These are phyloP conservation scores for Rossbeevera mucosa DNA, from an alignment of 768 basidiomycete genomes.

Conservation along the genomic window DNA sequence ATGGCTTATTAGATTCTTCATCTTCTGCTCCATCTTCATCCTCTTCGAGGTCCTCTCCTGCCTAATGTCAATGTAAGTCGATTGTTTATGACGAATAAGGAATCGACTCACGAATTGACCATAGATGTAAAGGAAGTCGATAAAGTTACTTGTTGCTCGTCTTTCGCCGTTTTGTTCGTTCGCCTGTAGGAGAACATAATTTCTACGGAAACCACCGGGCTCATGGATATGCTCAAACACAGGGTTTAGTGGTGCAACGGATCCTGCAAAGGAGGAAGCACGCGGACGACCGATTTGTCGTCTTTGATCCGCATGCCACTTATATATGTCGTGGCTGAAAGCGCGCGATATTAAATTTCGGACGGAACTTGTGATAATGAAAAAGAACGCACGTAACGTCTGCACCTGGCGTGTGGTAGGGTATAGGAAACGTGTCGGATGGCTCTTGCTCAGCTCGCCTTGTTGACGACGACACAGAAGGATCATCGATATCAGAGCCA, in stretches of 20 bases:
- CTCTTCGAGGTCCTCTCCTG: slow-evolving; percentile 88
- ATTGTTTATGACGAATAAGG: neutral
- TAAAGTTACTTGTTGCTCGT: slow-evolving; percentile 75
- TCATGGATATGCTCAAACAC: slow-evolving; percentile 91
- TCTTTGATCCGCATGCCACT: slow-evolving; percentile 80
- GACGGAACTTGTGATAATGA: slow-evolving; percentile 9
- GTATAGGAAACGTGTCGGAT: slow-evolving; percentile 78
- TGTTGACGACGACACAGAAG: slow-evolving; percentile 22
- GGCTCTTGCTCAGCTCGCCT: slow-evolving; percentile 37
- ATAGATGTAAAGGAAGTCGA: slow-evolving; percentile 91
- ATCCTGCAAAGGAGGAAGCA: slow-evolving; percentile 64
- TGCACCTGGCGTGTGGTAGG: slow-evolving; percentile 81
- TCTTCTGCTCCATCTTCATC: slow-evolving; percentile 66
- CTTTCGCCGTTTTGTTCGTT: slow-evolving; percentile 59
- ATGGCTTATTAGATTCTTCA: slow-evolving; percentile 42
- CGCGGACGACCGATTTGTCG: slow-evolving; percentile 59
- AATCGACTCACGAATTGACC: slow-evolving; percentile 83
- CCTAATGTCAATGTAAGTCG: slow-evolving; percentile 41
- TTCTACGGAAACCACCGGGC: slow-evolving; percentile 90
- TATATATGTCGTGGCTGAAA: slow-evolving; percentile 86
- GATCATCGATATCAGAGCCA: slow-evolving; percentile 20
- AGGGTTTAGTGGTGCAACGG: slow-evolving; percentile 53
- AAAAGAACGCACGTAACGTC: slow-evolving; percentile 81
- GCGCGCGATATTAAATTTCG: slow-evolving; percentile 7
- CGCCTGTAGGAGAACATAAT: slow-evolving; percentile 74